Evolutionary conservation across 768 basidiomycete species (phyloP).

Genomic region (Candolleomyces eurysporus): DNA sequence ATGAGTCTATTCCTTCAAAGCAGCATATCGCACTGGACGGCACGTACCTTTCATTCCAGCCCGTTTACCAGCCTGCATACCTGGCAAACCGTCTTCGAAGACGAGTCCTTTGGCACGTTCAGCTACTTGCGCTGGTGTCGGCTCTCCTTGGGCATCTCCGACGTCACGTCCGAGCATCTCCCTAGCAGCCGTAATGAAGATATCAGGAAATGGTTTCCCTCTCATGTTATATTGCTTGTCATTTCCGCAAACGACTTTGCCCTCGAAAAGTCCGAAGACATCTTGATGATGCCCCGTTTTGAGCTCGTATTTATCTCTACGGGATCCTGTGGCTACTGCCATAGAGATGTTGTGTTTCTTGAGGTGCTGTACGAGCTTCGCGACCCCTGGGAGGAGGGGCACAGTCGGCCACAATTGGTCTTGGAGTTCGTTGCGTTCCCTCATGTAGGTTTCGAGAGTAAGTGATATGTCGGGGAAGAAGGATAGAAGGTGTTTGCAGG

Average conservation of each 20-base stretch:
- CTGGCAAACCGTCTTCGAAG: constrained; percentile 79
- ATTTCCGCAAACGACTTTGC: constrained; percentile 69
- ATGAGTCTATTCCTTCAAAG: too few species aligned
- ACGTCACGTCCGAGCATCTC: constrained; percentile 55
- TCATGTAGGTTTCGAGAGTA: constrained; percentile 57
- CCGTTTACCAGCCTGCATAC: constrained; percentile 76
- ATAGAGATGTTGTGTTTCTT: constrained; percentile 68
- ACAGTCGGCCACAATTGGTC: constrained; percentile 70
- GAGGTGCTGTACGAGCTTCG: constrained; percentile 69
- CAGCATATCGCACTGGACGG: not conserved
- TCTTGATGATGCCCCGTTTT: constrained; percentile 66
- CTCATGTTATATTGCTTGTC: constrained; percentile 51
- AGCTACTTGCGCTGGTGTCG: constrained; percentile 31
- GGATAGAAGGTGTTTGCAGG: constrained; percentile 65
- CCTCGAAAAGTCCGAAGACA: constrained; percentile 61
- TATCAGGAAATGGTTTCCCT: constrained; percentile 83
- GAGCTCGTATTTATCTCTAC: constrained; percentile 58
- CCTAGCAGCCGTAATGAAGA: constrained; percentile 74
- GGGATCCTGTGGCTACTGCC: constrained; percentile 78
- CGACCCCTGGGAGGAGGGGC: constrained; percentile 69
- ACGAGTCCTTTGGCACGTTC: constrained; percentile 69
- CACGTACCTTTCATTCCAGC: constrained; percentile 84
- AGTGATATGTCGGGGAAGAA: constrained; percentile 75
- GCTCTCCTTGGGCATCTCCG: constrained; percentile 40
- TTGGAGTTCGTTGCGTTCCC: constrained; percentile 53